Evolutionary conservation across 805 yeast genomes (phyloP), one percentile per base, ranked within the genome.

Genomic region (Metschnikowia lunata): DNA sequence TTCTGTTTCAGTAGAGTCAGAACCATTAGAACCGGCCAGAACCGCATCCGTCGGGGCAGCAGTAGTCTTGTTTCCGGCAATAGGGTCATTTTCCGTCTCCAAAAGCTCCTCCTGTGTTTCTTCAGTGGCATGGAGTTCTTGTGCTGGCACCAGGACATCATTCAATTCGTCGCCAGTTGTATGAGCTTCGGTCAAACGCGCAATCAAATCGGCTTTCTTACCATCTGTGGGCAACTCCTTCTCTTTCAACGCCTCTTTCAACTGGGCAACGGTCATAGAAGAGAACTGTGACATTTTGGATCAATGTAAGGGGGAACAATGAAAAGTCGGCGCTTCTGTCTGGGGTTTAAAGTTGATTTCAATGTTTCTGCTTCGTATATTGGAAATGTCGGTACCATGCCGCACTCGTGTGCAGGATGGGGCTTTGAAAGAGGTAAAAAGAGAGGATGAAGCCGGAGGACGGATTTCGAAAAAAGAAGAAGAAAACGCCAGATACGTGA

Each of bases 261-360:
- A 75, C 69, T 89, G 96, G 14, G 83, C 81, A 40, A 89, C 97
- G 2, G 90, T 83, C 51, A 79, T 74, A n/a, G 81, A 58, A n/a
- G 79, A 59, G 60, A 81, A 83, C 9, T 74, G 74, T 13, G 79
- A 51, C 83, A 80, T 79, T 18, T 18, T 18, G 23, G 23, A 5
- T 18, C 23, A 18, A 18, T 5, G 3, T 18, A 18, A 3, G 23
- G 23, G 23, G 23, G 23, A 18, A 18, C 5, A 18, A 18, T 5
- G 23, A 18, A 18, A 18, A 18, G 23, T 18, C 23, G 23, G 23
- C 23, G 23, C 23, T 18, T 18, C 23, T 18, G 23, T 18, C 23
- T 18, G 4, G 23, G 3, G 23, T 18, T 5, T 18, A 18, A 18
- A 18, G 23, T 18, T 18, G 23, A 18, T 18, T 18, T 3, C 23